phyloP scores from a whole-genome alignment of 768 basidiomycete species.

The Phlebiopsis flavidoalba region DNA sequence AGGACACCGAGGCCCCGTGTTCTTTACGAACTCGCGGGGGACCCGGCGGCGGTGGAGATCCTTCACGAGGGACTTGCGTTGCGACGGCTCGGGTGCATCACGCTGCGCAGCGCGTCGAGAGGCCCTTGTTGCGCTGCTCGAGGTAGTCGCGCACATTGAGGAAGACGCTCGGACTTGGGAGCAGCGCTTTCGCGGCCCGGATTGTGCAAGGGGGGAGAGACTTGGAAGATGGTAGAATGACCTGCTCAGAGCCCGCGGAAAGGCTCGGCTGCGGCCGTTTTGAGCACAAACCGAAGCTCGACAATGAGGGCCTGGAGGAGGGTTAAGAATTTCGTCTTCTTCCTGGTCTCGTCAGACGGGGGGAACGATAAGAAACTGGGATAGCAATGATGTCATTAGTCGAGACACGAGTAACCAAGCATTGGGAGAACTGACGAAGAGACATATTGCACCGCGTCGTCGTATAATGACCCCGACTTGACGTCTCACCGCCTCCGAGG shows the following conservation, averaged over 20 bases:
- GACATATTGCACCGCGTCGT: constrained; percentile 57
- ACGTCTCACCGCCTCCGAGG: constrained; percentile 40
- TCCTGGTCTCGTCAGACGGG: constrained; percentile 31
- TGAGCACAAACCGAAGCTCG: constrained; percentile 57
- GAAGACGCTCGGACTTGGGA: constrained; percentile 60
- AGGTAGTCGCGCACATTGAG: constrained; percentile 73
- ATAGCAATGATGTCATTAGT: background rate
- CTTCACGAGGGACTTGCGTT: constrained; percentile 54
- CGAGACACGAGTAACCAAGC: background rate
- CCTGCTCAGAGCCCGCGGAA: constrained; percentile 7
- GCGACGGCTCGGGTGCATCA: constrained; percentile 63
- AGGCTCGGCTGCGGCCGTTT: background rate
- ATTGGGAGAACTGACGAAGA: constrained; percentile 43
- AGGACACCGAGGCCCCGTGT: constrained; percentile 53
- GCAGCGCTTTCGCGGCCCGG: constrained; percentile 58
- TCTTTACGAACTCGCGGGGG: constrained; percentile 56
- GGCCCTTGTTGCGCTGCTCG: constrained; percentile 57
- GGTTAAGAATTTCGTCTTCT: constrained; percentile 45
- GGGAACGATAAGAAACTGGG: constrained; percentile 46
- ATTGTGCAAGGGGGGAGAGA: constrained; percentile 57
- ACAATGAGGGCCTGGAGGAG: constrained; percentile 71
- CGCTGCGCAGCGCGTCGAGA: constrained; percentile 49
- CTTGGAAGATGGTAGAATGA: constrained; percentile 36
- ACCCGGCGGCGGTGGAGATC: constrained; percentile 40
- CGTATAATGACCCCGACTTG: constrained; percentile 34